Evolutionary conservation across 2,329 filamentous ascomycete genomes (phyloP).

Genomic region (Phyllachora maydis): DNA sequence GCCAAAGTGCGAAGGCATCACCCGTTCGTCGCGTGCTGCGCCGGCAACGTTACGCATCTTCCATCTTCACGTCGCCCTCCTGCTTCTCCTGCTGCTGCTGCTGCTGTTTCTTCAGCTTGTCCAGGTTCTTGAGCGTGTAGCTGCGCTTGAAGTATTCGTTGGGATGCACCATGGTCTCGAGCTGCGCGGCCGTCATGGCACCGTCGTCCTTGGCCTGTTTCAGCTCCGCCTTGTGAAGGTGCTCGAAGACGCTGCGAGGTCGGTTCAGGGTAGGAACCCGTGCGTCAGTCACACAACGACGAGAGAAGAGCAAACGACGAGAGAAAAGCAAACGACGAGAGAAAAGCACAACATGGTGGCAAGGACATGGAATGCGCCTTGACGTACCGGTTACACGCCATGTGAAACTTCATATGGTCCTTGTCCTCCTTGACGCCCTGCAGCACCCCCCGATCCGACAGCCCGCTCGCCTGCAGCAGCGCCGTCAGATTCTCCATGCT

Average conservation of each 20-base stretch:
- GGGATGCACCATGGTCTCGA: constrained; percentile 91
- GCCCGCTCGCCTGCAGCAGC: constrained; percentile 58
- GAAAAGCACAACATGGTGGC: too few relatives aligned
- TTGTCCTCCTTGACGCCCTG: constrained; percentile 77
- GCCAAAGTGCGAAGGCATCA: too few relatives aligned
- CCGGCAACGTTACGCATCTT: constrained; percentile 5
- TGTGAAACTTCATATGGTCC: constrained; percentile 71
- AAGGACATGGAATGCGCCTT: too few relatives aligned
- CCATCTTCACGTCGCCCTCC: constrained; percentile 10
- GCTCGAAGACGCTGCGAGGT: constrained; percentile 65
- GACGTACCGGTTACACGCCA: constrained; percentile 73
- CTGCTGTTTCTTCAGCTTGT: constrained; percentile 12
- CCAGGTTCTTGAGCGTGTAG: constrained; percentile 69
- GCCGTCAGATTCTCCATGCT: constrained; percentile 65
- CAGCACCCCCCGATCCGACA: constrained; percentile 58
- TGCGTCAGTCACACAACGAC: neutral
- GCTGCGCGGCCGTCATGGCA: constrained; percentile 49
- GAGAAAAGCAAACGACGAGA: neutral
- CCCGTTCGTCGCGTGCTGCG: too few relatives aligned
- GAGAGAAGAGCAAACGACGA: constrained; percentile 1
- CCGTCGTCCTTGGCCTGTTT: constrained; percentile 57
- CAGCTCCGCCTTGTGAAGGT: constrained; percentile 60
- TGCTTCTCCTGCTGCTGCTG: too few relatives aligned
- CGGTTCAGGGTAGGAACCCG: neutral
- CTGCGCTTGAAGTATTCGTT: constrained; percentile 97